These are phyloP conservation scores for Suillus spraguei DNA, from an alignment of 768 basidiomycete species.

Conservation along the genomic window DNA sequence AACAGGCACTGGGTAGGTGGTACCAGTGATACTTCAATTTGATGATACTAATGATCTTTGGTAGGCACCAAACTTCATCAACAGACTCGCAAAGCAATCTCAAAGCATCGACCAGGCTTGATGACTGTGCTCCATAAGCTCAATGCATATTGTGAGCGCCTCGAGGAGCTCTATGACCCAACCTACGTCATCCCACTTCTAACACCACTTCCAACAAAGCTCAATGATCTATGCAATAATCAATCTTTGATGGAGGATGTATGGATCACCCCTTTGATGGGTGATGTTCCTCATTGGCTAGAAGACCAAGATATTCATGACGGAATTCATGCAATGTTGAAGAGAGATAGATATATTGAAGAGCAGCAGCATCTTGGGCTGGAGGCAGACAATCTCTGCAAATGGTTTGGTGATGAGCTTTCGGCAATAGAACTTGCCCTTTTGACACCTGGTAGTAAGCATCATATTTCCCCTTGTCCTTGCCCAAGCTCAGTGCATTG, in stretches of 20 bases:
- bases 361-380: too few species aligned
- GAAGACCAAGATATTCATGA: constrained; percentile 8
- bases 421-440: neutral
- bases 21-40: too few species aligned
- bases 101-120: neutral
- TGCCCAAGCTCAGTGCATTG: neutral
- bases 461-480: neutral
- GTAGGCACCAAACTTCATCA: constrained; percentile 29
- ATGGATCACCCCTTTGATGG: constrained; percentile 29
- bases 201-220: constrained; percentile 28
- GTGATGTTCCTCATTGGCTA: constrained; percentile 18
- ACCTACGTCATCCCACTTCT: constrained; percentile 36
- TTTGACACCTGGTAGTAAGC: constrained; percentile 8
- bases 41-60: constrained; percentile 17
- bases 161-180: neutral
- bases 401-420: too few species aligned
- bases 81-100: constrained; percentile 16
- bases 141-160: constrained; percentile 2
- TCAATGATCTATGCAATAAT: constrained; percentile 14
- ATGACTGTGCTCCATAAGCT: neutral
- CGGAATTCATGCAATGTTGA: constrained; percentile 13
- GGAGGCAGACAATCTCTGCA: too few species aligned
- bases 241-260: constrained; percentile 37
- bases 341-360: constrained; percentile 4
- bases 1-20: constrained; percentile 34